Conservation (phyloP, 495 filamentous ascomycete species). For the Penicillium silybi region DNA sequence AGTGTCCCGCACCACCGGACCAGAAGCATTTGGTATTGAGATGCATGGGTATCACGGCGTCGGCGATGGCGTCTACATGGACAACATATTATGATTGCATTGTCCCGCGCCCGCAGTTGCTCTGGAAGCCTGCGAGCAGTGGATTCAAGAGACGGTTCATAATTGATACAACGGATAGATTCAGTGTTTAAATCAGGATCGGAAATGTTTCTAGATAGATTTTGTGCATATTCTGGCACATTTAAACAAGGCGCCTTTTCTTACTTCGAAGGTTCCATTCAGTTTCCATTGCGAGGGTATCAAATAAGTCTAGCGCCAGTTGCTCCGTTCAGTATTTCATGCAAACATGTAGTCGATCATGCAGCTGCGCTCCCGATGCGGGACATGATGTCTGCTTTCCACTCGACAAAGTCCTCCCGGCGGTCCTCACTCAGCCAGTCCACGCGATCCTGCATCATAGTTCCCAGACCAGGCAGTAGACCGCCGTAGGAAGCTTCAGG, state of each 20-base stretch:
- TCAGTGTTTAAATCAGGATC: not conserved
- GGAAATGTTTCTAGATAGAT: not conserved
- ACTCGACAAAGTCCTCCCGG: conserved; percentile 61
- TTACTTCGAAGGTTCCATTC: not conserved
- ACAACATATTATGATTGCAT: not conserved
- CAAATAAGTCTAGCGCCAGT: conserved; percentile 12
- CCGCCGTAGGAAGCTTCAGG: conserved; percentile 23
- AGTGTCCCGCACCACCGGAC: conserved; percentile 87
- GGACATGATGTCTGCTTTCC: conserved; percentile 66
- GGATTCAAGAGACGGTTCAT: not conserved
- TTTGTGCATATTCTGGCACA: not conserved
- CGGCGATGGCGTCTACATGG: not conserved
- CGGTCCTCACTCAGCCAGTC: conserved; percentile 75
- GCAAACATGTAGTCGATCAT: conserved; percentile 2
- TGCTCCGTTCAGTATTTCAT: not conserved
- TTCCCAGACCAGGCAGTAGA: conserved; percentile 58
- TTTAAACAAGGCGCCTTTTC: not conserved
- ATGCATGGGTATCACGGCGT: conserved; percentile 7
- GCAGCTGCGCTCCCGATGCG: conserved; percentile 25
- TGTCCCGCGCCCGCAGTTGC: not conserved
- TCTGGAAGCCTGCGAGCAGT: conserved; percentile 5
- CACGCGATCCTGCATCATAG: conserved; percentile 80
- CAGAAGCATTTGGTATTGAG: conserved; percentile 92
- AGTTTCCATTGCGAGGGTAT: conserved; percentile 19
- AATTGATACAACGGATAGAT: not conserved